These are phyloP conservation scores for Salvia hispanica DNA, from an alignment of 257 asterid genomes.

Conservation along the genomic window DNA sequence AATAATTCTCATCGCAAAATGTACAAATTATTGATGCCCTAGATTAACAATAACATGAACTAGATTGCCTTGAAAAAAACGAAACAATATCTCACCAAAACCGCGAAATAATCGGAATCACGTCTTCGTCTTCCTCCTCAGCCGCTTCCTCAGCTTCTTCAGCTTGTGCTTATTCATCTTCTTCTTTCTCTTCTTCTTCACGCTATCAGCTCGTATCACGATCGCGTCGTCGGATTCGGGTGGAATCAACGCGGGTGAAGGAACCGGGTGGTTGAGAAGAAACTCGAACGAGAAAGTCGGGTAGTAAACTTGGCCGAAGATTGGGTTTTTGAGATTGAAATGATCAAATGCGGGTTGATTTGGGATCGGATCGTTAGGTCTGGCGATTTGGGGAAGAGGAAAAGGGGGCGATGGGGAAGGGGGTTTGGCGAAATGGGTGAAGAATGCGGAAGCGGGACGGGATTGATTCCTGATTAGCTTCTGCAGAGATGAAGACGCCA, in stretches of 20 bases:
- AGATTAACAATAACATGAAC: background rate
- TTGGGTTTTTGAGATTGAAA: constrained; percentile 27
- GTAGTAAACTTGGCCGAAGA: constrained; percentile 30
- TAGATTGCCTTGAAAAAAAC: constrained; percentile 11
- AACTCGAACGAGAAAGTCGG: constrained; percentile 60
- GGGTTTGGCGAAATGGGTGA: constrained; percentile 36
- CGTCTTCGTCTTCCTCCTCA: constrained; percentile 65
- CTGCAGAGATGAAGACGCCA: constrained; percentile 53
- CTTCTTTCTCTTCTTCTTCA: constrained; percentile 87
- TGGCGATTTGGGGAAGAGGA: constrained; percentile 29
- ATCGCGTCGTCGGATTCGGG: constrained; percentile 41
- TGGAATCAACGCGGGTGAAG: constrained; percentile 33
- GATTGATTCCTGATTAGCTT: constrained; percentile 51
- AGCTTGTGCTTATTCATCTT: constrained; percentile 93
- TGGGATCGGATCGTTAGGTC: constrained; percentile 22
- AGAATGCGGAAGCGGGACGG: constrained; percentile 41
- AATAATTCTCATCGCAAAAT: constrained; percentile 25
- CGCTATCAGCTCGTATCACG: constrained; percentile 72
- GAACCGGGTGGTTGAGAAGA: constrained; percentile 49
- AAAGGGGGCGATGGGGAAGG: constrained; percentile 21
- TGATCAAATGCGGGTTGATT: constrained; percentile 26
- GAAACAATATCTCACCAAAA: constrained; percentile 37
- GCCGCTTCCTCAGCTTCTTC: constrained; percentile 74
- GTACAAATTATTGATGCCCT: constrained; percentile 37
- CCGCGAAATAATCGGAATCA: constrained; percentile 31